Base-by-base conservation (phyloP, 2,329 filamentous ascomycete genomes). In the Dryadomyces sulphureus region DNA sequence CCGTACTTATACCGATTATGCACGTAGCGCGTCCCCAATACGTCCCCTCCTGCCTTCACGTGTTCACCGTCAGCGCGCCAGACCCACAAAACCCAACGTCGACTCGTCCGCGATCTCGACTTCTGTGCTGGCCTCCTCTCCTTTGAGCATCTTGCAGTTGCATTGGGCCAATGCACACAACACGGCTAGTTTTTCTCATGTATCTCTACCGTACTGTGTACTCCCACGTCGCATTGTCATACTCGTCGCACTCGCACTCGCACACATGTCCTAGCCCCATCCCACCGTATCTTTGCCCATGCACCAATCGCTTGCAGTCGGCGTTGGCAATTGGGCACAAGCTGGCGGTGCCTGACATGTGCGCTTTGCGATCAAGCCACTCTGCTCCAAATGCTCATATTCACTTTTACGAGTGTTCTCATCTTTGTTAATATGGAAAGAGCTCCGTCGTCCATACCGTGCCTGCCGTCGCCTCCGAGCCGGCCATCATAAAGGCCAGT, bases 401-500 rank as follows among this genome's bases (percentile, higher is more conserved):
- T n/a, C n/a, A n/a, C 12, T 12, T 21, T 40, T n/a, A 4, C 5
- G 21, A 16, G 5, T 25, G 21, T 14, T 8, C 14, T 40, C 5
- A 8, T 6, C 35, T 19, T 6, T 27, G 11, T 27, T 27, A 27
- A 6, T 27, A 27, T 38, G 16, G 53, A 39, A 57, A 60, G 12
- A 59, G 53, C 21, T 24, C 53, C 2, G 51, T 47, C 12, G 53
- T 49, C 45, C 56, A 55, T 0, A 55, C 50, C 52, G 56, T 56
- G 7, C 24, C 43, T 5, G 43, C 27, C 14, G 38, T 34, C 5
- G 56, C 52, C 4, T 51, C 55, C 1, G 60, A 55, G 2, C 66
- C 67, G 35, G 66, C 59, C 21, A 69, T 61, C 46, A 66, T 66
- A 41, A 61, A 62, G 49, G 66, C 65, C 44, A 72, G 53, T 54